A percentile compares a stretch with the other conserved stretches of the same genome.
Evolutionary conservation across 2,329 filamentous ascomycete genomes (phyloP).

Genomic region (Neopestalotiopsis clavispora): DNA sequence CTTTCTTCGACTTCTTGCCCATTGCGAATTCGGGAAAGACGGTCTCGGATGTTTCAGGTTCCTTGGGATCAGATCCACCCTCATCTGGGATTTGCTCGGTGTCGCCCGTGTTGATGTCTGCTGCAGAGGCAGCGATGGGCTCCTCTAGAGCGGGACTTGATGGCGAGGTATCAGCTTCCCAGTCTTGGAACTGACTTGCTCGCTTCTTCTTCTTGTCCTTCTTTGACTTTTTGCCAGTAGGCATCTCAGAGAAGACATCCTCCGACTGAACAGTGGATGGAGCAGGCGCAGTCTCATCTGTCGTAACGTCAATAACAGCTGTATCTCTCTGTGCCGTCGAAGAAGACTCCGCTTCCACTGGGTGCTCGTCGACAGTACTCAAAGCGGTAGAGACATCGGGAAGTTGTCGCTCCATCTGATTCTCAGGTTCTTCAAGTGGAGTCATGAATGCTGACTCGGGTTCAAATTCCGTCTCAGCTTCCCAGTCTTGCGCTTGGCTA

Average conservation of each 20-base stretch:
- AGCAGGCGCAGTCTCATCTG: background rate
- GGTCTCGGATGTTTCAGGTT: slow-evolving; percentile 30
- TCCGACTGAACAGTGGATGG: background rate
- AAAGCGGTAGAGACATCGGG: background rate
- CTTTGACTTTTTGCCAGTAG: slow-evolving; percentile 29
- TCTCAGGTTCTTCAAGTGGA: slow-evolving; percentile 4
- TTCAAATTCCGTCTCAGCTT: slow-evolving; percentile 11
- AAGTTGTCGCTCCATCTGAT: background rate
- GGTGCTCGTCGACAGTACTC: background rate
- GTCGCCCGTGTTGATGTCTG: slow-evolving; percentile 20
- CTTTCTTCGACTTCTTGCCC: slow-evolving; percentile 27
- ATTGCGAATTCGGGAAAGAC: slow-evolving; percentile 22
- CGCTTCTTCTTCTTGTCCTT: slow-evolving; percentile 39
- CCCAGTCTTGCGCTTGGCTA: slow-evolving; percentile 22
- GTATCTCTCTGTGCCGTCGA: background rate
- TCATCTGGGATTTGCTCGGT: slow-evolving; percentile 18
- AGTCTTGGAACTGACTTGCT: slow-evolving; percentile 27
- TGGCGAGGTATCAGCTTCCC: background rate
- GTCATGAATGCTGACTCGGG: background rate
- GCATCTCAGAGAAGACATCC: background rate
- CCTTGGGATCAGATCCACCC: slow-evolving; percentile 18
- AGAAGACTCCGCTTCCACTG: background rate
- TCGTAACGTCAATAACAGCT: background rate
- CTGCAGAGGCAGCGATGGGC: slow-evolving; percentile 21
- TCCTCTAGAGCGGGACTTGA: background rate